phyloP scores from a whole-genome alignment of 2,329 filamentous ascomycete genomes.

The Cytospora piceicola region DNA sequence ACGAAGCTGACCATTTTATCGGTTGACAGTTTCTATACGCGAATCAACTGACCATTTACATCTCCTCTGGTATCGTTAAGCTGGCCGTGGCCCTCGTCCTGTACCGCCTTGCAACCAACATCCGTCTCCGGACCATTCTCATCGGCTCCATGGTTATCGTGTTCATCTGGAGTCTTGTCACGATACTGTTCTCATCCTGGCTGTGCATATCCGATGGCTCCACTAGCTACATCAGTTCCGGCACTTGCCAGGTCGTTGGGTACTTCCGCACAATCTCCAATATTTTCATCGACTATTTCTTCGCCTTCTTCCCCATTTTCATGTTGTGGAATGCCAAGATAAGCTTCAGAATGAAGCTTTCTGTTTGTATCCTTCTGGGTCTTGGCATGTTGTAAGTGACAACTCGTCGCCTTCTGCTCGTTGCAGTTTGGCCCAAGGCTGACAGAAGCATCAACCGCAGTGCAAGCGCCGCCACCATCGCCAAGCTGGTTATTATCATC shows the following conservation, averaged over 20 bases:
- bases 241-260: conserved; percentile 36
- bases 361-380: conserved; percentile 38
- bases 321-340: conserved; percentile 39
- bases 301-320: conserved; percentile 38
- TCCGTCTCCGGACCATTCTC: conserved; percentile 34
- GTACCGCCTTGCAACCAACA: conserved; percentile 37
- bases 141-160: conserved; percentile 32
- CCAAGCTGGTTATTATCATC: conserved; percentile 40
- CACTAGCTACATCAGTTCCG: conserved; percentile 38
- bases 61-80: conserved; percentile 40
- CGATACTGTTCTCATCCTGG: conserved; percentile 38
- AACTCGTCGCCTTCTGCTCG: neutral
- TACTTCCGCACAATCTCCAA: conserved; percentile 42
- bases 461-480: conserved; percentile 41
- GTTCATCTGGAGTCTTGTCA: conserved; percentile 23
- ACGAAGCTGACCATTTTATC: conserved; percentile 27
- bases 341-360: conserved; percentile 36
- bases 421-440: neutral
- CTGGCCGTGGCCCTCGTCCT: conserved; percentile 41
- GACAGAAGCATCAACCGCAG: conserved; percentile 27
- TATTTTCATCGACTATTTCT: conserved; percentile 43
- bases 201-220: conserved; percentile 37
- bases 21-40: conserved; percentile 39
- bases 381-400: conserved; percentile 40
- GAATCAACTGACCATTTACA: conserved; percentile 39